Percentiles rank a stretch among this genome's conserved stretches.
These are phyloP conservation scores for Carex parvula DNA, from an alignment of 176 grass and related monocot species.

Conservation along the genomic window DNA sequence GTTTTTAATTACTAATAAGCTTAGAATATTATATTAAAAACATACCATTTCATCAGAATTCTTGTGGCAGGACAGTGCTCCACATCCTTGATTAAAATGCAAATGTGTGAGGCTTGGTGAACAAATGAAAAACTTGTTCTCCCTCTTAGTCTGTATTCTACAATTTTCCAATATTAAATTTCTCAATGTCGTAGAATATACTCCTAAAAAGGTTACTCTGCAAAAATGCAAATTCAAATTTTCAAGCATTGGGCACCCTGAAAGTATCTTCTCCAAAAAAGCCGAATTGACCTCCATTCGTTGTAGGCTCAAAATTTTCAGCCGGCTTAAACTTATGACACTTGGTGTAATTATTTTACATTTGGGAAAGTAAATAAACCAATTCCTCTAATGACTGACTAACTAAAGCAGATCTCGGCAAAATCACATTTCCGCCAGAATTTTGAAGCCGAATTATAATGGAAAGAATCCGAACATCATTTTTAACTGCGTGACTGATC, in stretches of 20 bases:
- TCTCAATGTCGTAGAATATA: conserved; percentile 8
- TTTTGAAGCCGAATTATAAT: conserved; percentile 21
- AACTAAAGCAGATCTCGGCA: conserved; percentile 7
- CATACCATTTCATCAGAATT: conserved; percentile 19
- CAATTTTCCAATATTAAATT: conserved; percentile 26
- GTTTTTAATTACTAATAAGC: neutral
- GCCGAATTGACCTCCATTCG: neutral
- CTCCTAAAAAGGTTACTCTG: neutral
- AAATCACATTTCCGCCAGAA: conserved; percentile 24
- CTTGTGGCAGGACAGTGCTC: neutral
- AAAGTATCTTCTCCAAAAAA: conserved; percentile 22
- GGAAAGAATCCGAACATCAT: neutral
- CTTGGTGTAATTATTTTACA: conserved; percentile 21
- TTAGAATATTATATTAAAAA: neutral
- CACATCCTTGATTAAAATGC: conserved; percentile 23
- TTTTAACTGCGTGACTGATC: conserved; percentile 17
- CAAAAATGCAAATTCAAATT: conserved; percentile 24
- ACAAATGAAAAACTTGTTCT: neutral
- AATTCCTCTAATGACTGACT: conserved; percentile 4
- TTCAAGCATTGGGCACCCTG: conserved; percentile 8
- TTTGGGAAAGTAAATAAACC: conserved; percentile 13
- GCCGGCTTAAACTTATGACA: neutral
- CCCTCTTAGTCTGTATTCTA: conserved; percentile 14
- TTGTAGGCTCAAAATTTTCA: conserved; percentile 27
- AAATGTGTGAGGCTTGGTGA: conserved; percentile 5